Evolutionary conservation across 257 asterid genomes (phyloP), one percentile per base, ranked within the genome.

Genomic region (Solanum sejunctum): DNA sequence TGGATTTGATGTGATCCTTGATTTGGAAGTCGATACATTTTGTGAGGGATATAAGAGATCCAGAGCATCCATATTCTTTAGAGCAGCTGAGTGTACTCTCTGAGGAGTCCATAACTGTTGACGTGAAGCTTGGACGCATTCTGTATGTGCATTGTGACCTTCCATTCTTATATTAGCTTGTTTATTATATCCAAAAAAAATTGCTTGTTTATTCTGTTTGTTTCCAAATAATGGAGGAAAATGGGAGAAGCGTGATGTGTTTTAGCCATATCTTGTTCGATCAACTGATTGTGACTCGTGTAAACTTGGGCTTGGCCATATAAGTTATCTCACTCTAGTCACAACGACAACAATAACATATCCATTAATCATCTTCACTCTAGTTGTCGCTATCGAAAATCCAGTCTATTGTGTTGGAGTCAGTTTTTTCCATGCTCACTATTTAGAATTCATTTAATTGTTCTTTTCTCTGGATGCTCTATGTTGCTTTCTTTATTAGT

Each of bases 31-130:
- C 32, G 36, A 57, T 77, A 94, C 98, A 94, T 85, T 84, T 88
- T 82, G 94, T 95, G 89, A 92, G 94, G 91, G 99, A 95, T 86
- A 95, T 94, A 58, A 89, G 98, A 86, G 99, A 95, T 94, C 98
- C 98, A 20, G 99, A 95, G 92, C 99, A 95, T 88, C 98, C 99
- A 3, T 94, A 95, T 60, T 93, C 98, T 10, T 89, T 95, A 39
- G 99, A 95, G 92, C 98, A 95, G 92, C 97, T 95, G 81, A 94
- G 98, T 70, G 97, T 95, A 52, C 97, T 95, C 55, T 93, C 99
- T 1, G 93, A 95, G 87, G 98, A 95, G 87, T 94, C 98, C 26
- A 91, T 94, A 61, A 89, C 98, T 32, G 97, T 95, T 80, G 96
- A 94, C 83, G 96, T 94, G 86, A 92, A 94, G 91, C 98, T 90